Evolutionary conservation across 2,329 filamentous ascomycete species (phyloP).

Genomic region (Teratosphaeriaceae sp.): DNA sequence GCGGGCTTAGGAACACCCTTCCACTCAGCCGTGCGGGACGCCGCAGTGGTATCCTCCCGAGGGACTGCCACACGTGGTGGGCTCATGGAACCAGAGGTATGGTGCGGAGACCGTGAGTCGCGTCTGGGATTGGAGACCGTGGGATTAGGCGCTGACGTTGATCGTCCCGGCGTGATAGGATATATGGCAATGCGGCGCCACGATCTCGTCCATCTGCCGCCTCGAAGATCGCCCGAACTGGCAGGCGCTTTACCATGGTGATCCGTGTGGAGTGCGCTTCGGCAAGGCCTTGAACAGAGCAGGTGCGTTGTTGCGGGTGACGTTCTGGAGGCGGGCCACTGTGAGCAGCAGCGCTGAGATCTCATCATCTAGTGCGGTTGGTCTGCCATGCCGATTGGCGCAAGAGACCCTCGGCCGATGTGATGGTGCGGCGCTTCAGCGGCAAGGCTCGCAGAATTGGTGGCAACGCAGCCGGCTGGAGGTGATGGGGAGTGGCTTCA

Average conservation of each 20-base stretch:
- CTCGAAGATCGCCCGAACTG: not conserved
- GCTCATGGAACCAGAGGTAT: not conserved
- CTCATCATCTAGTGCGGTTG: not conserved
- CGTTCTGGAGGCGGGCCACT: not conserved
- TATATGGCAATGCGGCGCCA: slow-evolving; percentile 17
- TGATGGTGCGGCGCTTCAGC: too few relatives aligned
- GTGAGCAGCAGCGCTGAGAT: not conserved
- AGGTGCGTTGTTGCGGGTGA: not conserved
- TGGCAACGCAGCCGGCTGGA: too few relatives aligned
- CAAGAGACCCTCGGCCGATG: too few relatives aligned
- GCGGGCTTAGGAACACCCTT: not conserved
- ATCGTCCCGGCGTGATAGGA: slow-evolving; percentile 14
- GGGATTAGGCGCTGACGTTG: slow-evolving; percentile 8
- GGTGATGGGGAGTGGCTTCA: too few relatives aligned
- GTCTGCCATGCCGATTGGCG: not conserved
- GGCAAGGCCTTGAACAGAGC: not conserved
- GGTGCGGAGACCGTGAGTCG: slow-evolving; percentile 14
- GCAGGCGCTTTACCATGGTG: not conserved
- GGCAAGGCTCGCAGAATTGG: too few relatives aligned
- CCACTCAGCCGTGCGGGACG: slow-evolving; percentile 7
- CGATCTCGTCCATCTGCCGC: slow-evolving; percentile 13
- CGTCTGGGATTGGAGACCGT: slow-evolving; percentile 11
- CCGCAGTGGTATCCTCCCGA: slow-evolving; percentile 16
- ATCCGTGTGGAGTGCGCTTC: not conserved
- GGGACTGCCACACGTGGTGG: slow-evolving; percentile 1